Base-by-base conservation (phyloP, 306 rosid genomes). In the Rosa multiflora region DNA sequence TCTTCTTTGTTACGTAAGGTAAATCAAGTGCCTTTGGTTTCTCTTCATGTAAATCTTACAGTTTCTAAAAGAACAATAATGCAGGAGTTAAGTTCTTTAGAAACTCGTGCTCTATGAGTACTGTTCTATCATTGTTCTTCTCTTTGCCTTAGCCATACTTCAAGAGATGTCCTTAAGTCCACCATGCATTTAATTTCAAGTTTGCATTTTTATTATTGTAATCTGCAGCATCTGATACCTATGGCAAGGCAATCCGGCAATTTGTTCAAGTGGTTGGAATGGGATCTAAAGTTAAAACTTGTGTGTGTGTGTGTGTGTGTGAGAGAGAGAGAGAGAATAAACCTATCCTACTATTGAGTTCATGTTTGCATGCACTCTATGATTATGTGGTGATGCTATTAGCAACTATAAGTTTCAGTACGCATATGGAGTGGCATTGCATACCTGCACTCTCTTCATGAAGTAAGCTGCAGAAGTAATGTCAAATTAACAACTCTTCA, bases 1-100 rank as follows among this genome's bases (percentile, higher is more conserved):
- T 77, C 77, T 70, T 81, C 42, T 43, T 63, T 26, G 55, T 37
- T 42, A 29, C 49, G 52, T 46, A n/a, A n/a, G 72, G 64, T 48
- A 66, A 47, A 46, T 46, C 39, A 32, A 44, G 76, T 74, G 35
- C 56, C 53, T 67, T 82, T 18, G 73, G 40, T 8, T 46, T 68
- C 10, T 67, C 21, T 4, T 46, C 44, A 23, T 53, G 37, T 32
- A 15, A 72, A 29, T 32, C 39, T 53, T 63, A 48, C 26, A 10
- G 47, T 63, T 35, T 51, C 42, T 79, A 40, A 61, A 15, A 1
- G 29, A 26, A 56, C 17, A 61, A 10, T 23, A 26, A 26, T 70
- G 49, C 8, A 21, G 14, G 21, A 37, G 13, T 10, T 55, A 61
- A n/a, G 42, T 49, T 9, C 4, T 43, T 47, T 15, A 76, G 15